Evolutionary conservation across 306 rosid genomes (phyloP).

Genomic region (Phaseolus lunatus): DNA sequence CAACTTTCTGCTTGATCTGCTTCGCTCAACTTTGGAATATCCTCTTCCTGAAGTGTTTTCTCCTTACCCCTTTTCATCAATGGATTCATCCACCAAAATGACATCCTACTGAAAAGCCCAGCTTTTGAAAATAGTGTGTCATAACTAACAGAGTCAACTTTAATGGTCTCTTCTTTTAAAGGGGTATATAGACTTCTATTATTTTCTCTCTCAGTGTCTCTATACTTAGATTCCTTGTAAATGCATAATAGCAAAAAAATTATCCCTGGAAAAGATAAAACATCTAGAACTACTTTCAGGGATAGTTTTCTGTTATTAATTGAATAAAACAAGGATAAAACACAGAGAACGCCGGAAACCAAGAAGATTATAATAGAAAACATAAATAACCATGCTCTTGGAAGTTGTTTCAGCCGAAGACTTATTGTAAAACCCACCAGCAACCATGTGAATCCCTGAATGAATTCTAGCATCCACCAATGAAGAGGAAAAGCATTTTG

Average conservation of each 20-base stretch:
- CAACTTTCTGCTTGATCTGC: constrained; percentile 9
- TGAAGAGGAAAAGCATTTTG: constrained; percentile 67
- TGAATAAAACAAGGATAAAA: background rate
- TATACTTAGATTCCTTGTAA: constrained; percentile 3
- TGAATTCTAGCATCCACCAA: constrained; percentile 61
- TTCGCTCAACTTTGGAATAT: background rate
- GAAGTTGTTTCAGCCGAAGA: constrained; percentile 53
- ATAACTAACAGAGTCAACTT: background rate
- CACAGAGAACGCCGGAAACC: constrained; percentile 34
- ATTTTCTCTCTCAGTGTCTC: background rate
- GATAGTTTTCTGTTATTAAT: background rate
- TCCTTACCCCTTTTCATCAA: background rate
- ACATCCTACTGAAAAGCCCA: constrained; percentile 4
- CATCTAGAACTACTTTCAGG: constrained; percentile 4
- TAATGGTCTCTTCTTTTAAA: background rate
- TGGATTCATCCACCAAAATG: constrained; percentile 19
- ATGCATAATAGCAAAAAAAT: background rate
- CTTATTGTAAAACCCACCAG: constrained; percentile 61
- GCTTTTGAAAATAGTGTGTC: background rate
- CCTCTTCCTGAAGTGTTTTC: constrained; percentile 6
- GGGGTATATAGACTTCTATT: background rate
- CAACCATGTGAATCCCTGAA: constrained; percentile 82
- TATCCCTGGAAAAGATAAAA: constrained; percentile 7
- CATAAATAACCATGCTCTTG: constrained; percentile 45
- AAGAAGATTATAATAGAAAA: constrained; percentile 56